Evolutionary conservation across 192 early-diverging fungal genomes (phyloP).

Genomic region (Coemansia erecta): DNA sequence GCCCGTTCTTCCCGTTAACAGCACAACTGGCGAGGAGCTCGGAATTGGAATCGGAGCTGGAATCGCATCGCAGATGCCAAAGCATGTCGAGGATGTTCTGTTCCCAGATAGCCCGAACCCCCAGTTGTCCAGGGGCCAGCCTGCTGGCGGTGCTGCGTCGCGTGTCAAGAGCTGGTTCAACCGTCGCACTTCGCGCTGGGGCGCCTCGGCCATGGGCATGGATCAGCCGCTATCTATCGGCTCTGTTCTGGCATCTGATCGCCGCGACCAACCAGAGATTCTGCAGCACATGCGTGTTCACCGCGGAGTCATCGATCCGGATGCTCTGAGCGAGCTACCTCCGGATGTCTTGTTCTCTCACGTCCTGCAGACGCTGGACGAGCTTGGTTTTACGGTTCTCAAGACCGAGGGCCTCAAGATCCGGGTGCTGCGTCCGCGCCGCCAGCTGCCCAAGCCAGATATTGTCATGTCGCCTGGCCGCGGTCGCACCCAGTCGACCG

Average conservation of each 20-base stretch:
- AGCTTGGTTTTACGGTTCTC: constrained; percentile 49
- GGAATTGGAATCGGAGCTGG: constrained; percentile 52
- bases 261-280: constrained; percentile 45
- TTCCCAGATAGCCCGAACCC: constrained; percentile 44
- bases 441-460: constrained; percentile 9
- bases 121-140: constrained; percentile 31
- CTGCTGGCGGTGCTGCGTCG: constrained; percentile 53
- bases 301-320: constrained; percentile 70
- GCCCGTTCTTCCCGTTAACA: constrained; percentile 42
- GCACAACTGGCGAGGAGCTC: constrained; percentile 50
- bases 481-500: constrained; percentile 40
- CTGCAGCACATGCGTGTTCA: constrained; percentile 66
- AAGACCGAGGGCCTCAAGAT: constrained; percentile 52
- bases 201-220: constrained; percentile 17
- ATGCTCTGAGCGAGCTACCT: constrained; percentile 62
- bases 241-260: constrained; percentile 31
- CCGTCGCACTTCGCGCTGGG: constrained; percentile 57
- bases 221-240: constrained; percentile 42
- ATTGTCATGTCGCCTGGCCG: constrained; percentile 5
- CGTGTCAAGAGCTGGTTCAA: constrained; percentile 76
- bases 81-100: constrained; percentile 38
- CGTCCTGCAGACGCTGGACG: constrained; percentile 59
- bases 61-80: constrained; percentile 43
- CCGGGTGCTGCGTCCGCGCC: constrained; percentile 44
- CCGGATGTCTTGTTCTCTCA: constrained; percentile 68